These are phyloP conservation scores for Eimeria necatrix DNA, from an alignment of 169 alveolate species.

Conservation along the genomic window DNA sequence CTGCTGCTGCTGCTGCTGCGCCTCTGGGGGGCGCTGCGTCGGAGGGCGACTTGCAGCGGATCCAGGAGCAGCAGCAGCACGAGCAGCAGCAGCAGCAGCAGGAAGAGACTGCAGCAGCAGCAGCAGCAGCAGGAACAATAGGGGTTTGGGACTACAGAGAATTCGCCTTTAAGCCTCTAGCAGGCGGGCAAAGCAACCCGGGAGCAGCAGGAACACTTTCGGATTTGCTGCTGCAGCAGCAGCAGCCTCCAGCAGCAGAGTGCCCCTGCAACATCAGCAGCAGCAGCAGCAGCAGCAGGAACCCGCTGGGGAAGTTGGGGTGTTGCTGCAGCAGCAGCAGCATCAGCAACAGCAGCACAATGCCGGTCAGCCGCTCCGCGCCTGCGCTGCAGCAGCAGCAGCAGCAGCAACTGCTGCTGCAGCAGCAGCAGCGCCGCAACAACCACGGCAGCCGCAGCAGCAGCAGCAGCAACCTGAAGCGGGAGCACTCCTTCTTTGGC, in stretches of 20 bases:
- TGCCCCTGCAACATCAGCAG: neutral
- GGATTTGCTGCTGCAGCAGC: constrained; percentile 33
- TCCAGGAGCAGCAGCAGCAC: neutral
- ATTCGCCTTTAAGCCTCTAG: neutral
- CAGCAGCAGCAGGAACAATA: neutral
- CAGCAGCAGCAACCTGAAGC: neutral
- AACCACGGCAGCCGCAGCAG: neutral
- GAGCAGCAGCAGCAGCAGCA: constrained; percentile 16
- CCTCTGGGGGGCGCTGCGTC: neutral
- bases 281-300: constrained; percentile 36
- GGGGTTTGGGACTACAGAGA: neutral
- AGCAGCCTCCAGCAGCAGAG: neutral
- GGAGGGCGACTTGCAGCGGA: neutral
- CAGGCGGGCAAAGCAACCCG: neutral
- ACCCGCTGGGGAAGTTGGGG: no score
- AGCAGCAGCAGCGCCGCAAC: neutral
- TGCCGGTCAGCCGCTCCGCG: neutral
- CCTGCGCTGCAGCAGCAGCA: neutral
- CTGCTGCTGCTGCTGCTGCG: neutral
- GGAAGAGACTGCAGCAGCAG: neutral
- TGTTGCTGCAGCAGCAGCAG: neutral
- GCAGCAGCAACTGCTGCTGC: constrained; percentile 17
- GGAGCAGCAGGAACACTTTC: neutral
- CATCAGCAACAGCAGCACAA: neutral
- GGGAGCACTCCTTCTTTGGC: neutral